phyloP scores from a whole-genome alignment of 208 protist genomes.

The Porcisia deanei region DNA sequence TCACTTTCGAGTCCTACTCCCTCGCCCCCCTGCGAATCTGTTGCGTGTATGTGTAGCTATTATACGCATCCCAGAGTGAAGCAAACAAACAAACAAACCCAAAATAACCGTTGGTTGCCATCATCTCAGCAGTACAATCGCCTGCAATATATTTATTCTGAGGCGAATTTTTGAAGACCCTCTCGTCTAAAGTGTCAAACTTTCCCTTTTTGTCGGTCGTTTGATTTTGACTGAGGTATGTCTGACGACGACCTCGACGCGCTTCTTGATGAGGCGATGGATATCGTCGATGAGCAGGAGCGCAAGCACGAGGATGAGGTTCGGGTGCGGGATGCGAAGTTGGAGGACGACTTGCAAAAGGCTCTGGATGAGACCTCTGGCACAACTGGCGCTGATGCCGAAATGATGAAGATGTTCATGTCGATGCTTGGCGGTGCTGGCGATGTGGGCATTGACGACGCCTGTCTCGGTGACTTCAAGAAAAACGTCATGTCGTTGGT shows the following conservation, averaged over 20 bases:
- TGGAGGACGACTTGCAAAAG: slow-evolving; percentile 56
- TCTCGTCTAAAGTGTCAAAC: neutral
- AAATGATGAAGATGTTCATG: slow-evolving; percentile 48
- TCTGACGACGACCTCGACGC: slow-evolving; percentile 73
- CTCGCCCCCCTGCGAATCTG: too few relatives aligned
- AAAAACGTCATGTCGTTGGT: slow-evolving; percentile 50
- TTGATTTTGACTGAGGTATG: slow-evolving; percentile 23
- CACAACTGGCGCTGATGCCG: slow-evolving; percentile 17
- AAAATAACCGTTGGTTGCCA: neutral
- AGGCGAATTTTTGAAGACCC: neutral
- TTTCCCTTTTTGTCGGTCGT: too few relatives aligned
- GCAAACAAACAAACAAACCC: too few relatives aligned
- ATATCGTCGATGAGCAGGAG: slow-evolving; percentile 80
- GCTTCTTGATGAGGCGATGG: slow-evolving; percentile 81
- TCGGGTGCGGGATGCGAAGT: slow-evolving; percentile 45
- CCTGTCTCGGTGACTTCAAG: slow-evolving; percentile 50
- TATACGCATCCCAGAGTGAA: neutral
- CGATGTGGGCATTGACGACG: slow-evolving; percentile 17
- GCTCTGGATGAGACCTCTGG: slow-evolving; percentile 32
- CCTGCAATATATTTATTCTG: neutral
- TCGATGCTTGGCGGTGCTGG: slow-evolving; percentile 29
- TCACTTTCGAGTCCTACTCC: neutral
- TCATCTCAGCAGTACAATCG: neutral
- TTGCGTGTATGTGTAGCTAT: too few relatives aligned
- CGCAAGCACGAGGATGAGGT: slow-evolving; percentile 60